Base-by-base conservation (phyloP, 371 early-diverging fungal species). In the Paraphysoderma sedebokerense region DNA sequence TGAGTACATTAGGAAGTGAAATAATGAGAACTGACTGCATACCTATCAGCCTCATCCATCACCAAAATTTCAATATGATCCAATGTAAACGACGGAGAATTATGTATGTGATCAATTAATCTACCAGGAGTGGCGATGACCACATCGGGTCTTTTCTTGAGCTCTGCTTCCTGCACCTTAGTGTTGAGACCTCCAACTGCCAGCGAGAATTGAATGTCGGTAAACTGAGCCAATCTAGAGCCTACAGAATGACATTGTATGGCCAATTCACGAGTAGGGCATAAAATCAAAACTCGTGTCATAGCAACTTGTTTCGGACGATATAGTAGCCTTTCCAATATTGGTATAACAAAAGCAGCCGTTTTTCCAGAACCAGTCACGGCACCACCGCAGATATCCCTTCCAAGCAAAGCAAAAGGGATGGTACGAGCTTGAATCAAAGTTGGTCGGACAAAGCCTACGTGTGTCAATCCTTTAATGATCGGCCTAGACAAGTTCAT, bases 291-390 rank as follows among this genome's bases (percentile, higher is more conserved):
- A 4, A 98, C 99, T 36, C 99, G 84, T 0, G 86, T 87, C 0
- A 79, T 68, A 1, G 93, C 67, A 2, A 60, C 62, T 47, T 81
- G 69, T 44, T 82, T 76, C 27, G 92, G 89, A 30, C 91, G 76
- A 60, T 82, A 91, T 17, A 91, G 65, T 17, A 98, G 72, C 58
- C 96, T 79, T 61, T 98, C 98, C 46, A 99, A 61, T 29, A 96
- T 85, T 12, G 99, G 99, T 1, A 99, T 81, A 46, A 98, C 61
- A 66, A 99, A 99, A 0, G 98, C 97, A 3, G 92, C 79, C 0
- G 99, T 99, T 68, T 99, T 99, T 58, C 99, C 99, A 24, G 97
- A 96, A 48, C 99, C 99, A 1, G 99, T 99, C 20, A 88, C 88
- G 12, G 99, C 99, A 56, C 97, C 89, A 65, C 97, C 99, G 60